Evolutionary conservation across 192 early-diverging fungal species (phyloP).

Genomic region (Linnemannia zychae): DNA sequence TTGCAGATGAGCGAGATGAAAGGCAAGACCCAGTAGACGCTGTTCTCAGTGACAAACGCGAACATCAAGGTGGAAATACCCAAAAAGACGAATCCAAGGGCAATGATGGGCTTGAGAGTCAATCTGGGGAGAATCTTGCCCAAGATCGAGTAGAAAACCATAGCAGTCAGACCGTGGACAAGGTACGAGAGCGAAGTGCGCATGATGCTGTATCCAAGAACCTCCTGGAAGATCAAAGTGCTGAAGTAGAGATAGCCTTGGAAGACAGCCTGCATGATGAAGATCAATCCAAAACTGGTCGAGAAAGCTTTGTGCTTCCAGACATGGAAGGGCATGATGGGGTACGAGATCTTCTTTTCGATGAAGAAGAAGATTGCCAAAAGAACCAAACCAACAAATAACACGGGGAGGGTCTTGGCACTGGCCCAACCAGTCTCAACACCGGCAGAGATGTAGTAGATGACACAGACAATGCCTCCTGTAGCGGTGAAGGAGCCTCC

Average conservation of each 20-base stretch:
- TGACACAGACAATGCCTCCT: conserved; percentile 53
- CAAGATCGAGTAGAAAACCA: conserved; percentile 49
- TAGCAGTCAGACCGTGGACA: conserved; percentile 53
- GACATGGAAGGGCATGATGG: conserved; percentile 60
- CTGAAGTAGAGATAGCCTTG: conserved; percentile 59
- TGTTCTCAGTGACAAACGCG: conserved; percentile 36
- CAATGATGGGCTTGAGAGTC: conserved; percentile 41
- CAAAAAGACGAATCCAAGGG: conserved; percentile 29
- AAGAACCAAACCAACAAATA: conserved; percentile 50
- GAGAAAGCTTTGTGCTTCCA: conserved; percentile 64
- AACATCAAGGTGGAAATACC: conserved; percentile 28
- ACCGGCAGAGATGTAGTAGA: conserved; percentile 56
- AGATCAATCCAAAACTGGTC: conserved; percentile 52
- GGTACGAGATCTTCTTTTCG: conserved; percentile 52
- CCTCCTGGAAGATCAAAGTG: conserved; percentile 66
- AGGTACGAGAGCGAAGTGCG: conserved; percentile 61
- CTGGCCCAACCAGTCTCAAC: conserved; percentile 54
- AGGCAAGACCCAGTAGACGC: conserved; percentile 43
- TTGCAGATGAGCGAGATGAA: conserved; percentile 37
- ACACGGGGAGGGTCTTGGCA: conserved; percentile 36
- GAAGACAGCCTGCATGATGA: conserved; percentile 57
- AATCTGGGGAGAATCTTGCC: conserved; percentile 54
- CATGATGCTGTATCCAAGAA: conserved; percentile 55
- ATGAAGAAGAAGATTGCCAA: conserved; percentile 53
- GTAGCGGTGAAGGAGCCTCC: conserved; percentile 48